These are phyloP conservation scores for Phyllosticta ampelicida DNA, from an alignment of 2,329 filamentous ascomycete species.

Conservation along the genomic window DNA sequence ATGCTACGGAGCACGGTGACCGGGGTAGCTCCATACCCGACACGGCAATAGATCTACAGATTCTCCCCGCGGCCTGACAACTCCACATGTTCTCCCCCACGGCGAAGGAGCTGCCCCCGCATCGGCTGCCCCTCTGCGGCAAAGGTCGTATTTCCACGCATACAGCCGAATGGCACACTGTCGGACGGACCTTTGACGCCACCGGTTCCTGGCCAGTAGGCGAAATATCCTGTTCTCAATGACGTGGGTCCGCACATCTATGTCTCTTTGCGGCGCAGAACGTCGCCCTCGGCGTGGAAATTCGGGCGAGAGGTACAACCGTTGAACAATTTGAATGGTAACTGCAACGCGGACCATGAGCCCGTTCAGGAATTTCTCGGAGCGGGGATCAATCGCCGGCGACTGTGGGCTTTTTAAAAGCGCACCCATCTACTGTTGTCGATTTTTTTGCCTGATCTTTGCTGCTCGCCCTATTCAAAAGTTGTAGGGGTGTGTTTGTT, in stretches of 20 bases:
- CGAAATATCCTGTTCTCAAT: background rate
- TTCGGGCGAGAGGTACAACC: background rate
- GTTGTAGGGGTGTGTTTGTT: background rate
- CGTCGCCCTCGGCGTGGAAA: background rate
- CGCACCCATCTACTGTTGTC: background rate
- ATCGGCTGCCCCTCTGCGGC: background rate
- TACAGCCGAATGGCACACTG: background rate
- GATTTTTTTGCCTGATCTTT: background rate
- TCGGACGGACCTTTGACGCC: slow-evolving; percentile 3
- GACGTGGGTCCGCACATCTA: background rate
- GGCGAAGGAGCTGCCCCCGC: slow-evolving; percentile 2
- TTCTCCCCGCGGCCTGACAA: slow-evolving; percentile 2
- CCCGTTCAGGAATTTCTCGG: background rate
- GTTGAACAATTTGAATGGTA: background rate
- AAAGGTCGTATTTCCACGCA: slow-evolving; percentile 1
- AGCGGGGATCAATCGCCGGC: background rate
- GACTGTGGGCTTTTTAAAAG: background rate
- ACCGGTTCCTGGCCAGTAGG: background rate
- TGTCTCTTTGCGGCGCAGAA: background rate
- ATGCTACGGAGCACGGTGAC: background rate
- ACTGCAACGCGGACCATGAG: background rate
- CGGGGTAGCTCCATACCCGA: background rate
- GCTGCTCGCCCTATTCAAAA: background rate
- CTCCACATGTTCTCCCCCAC: background rate
- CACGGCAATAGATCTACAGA: background rate